Percentiles rank a stretch among this genome's conserved stretches.
Evolutionary conservation across 805 yeast genomes (phyloP).

Genomic region (Tetrapisispora phaffii): DNA sequence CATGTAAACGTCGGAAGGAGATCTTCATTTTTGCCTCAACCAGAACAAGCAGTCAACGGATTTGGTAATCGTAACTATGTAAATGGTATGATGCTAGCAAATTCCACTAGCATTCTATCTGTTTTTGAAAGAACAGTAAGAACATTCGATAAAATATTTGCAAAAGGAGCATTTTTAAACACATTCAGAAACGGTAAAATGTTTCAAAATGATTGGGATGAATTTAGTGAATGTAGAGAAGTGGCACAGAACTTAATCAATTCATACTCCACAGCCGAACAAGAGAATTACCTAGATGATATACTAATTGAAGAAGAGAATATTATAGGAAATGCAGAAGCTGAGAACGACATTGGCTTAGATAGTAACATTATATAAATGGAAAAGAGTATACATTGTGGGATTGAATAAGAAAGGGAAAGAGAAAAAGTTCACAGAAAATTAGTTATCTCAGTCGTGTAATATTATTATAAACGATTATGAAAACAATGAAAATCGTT

Average conservation of each 20-base stretch:
- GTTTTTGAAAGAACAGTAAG: conserved; percentile 56
- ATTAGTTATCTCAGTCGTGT: no score
- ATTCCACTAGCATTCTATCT: conserved; percentile 65
- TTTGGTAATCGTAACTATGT: conserved; percentile 35
- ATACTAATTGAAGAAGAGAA: conserved; percentile 30
- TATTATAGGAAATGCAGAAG: conserved; percentile 21
- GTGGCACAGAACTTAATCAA: conserved; percentile 67
- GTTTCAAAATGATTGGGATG: conserved; percentile 38
- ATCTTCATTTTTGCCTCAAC: conserved; percentile 41
- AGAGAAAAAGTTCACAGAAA: no score
- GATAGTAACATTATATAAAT: conserved; percentile 18
- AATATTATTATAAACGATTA: no score
- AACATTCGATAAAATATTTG: conserved; percentile 73
- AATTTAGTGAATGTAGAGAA: conserved; percentile 69
- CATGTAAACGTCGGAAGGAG: conserved; percentile 69
- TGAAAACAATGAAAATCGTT: no score
- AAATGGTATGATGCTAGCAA: conserved; percentile 76
- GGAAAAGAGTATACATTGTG: no score
- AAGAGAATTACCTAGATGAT: conserved; percentile 37
- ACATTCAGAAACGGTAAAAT: conserved; percentile 46
- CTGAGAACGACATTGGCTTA: conserved; percentile 22
- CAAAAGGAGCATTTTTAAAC: conserved; percentile 74
- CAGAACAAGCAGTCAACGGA: background rate
- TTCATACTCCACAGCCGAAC: conserved; percentile 64
- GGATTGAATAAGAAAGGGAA: no score